Base-by-base conservation (phyloP, 148 eudicot genomes). In the Persicaria tinctoria region DNA sequence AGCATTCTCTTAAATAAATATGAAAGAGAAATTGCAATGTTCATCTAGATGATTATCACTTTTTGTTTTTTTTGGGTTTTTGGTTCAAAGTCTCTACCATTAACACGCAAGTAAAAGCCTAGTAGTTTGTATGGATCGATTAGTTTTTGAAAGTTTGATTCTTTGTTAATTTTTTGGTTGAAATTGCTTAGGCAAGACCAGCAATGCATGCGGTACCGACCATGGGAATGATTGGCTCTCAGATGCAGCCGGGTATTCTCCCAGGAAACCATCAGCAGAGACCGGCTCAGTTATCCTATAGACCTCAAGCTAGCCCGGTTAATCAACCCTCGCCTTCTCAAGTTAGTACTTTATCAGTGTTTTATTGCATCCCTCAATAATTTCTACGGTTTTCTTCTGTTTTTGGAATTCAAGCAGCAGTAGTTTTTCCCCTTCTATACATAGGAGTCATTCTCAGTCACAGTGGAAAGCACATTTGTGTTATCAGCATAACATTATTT, bases 191-290 rank as follows among this genome's bases (percentile, higher is more conserved):
- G 93, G 86, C 70, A 44, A 89, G 90, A 74, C 89, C 87, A 27
- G 79, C 86, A 12, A 78, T 83, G 32, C 89, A 81, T 73, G 87
- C 82, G 70, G 78, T 83, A 71, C 85, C 82, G 51, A 83, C 79
- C 62, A 75, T 81, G 74, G 89, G 90, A 41, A 81, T 80, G 76
- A 83, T 83, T 69, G 90, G 87, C n/a, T 75, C 90, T 13, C 80
- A 82, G 75, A 74, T 85, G 73, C 85, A 90, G 55, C 81, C 92
- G 3, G 80, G 82, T 78, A 89, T 85, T 56, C 73, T 91, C 59
- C 62, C 88, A 72, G 76, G 80, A 11, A 84, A 80, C 46, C 86
- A 81, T 79, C 97, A 83, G 53, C 87, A 88, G 78, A 88, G 97
- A 77, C 90, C 94, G 14, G 71, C 78, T 46, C 89, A 84, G 75